Conservation (phyloP, 2,329 filamentous ascomycete genomes). For the Neofusicoccum umdonicola region DNA sequence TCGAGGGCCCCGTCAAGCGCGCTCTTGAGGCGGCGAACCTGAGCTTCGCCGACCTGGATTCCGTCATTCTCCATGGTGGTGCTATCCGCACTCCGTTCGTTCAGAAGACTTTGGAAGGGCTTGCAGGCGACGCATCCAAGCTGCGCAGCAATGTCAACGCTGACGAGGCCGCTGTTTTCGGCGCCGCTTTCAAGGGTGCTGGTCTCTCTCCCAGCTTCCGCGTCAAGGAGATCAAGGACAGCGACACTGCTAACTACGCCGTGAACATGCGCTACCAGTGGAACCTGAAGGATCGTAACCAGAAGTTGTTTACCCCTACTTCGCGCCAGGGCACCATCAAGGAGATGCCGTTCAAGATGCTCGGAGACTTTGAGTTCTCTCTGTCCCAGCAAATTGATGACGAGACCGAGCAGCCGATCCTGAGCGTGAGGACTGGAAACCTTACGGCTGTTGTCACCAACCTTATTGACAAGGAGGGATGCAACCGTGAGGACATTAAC, state of each 20-base stretch:
- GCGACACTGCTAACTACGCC: slow-evolving; percentile 73
- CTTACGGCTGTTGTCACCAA: slow-evolving; percentile 77
- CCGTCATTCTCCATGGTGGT: slow-evolving; percentile 90
- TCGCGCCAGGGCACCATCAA: slow-evolving; percentile 77
- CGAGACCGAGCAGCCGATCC: slow-evolving; percentile 58
- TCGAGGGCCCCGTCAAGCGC: slow-evolving; percentile 67
- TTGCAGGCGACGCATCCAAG: slow-evolving; percentile 71
- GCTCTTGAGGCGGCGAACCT: slow-evolving; percentile 74
- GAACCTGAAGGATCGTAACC: slow-evolving; percentile 67
- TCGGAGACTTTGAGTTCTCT: slow-evolving; percentile 74
- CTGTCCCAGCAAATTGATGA: slow-evolving; percentile 71
- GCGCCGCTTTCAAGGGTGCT: slow-evolving; percentile 90
- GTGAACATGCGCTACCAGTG: slow-evolving; percentile 71
- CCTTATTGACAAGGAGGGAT: slow-evolving; percentile 76
- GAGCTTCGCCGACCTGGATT: slow-evolving; percentile 73
- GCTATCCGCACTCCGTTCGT: slow-evolving; percentile 90
- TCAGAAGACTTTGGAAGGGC: slow-evolving; percentile 78
- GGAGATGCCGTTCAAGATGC: slow-evolving; percentile 78
- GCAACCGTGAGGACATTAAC: slow-evolving; percentile 71
- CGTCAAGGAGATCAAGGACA: slow-evolving; percentile 90
- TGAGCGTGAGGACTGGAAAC: slow-evolving; percentile 74
- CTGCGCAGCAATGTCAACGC: slow-evolving; percentile 93
- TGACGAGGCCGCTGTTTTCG: slow-evolving; percentile 94
- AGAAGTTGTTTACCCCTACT: slow-evolving; percentile 77
- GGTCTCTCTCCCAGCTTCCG: slow-evolving; percentile 92